phyloP scores from a whole-genome alignment of 2,329 filamentous ascomycete genomes.

The Colletotrichum plurivorum region DNA sequence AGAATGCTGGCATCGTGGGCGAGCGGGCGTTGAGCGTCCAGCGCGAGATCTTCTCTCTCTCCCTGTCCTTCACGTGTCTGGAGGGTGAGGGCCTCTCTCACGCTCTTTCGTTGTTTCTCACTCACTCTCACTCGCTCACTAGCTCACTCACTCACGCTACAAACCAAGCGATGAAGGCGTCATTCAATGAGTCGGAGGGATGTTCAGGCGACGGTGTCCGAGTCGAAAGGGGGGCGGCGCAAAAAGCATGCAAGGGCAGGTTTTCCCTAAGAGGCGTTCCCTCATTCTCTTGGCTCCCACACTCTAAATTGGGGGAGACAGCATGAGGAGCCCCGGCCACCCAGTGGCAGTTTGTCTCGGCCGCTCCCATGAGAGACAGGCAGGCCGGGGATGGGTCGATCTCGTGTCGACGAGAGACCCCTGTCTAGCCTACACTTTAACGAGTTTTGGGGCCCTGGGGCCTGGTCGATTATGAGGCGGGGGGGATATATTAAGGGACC shows the following conservation, averaged over 20 bases:
- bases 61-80: background rate
- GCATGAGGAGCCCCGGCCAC: background rate
- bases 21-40: background rate
- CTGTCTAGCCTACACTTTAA: constrained; percentile 10
- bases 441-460: background rate
- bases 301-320: constrained; percentile 2
- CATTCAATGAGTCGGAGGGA: background rate
- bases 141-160: background rate
- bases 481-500: background rate
- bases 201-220: constrained; percentile 22
- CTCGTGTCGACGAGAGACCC: background rate
- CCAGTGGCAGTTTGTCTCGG: constrained; percentile 2
- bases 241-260: background rate
- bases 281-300: background rate
- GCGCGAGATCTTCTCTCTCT: background rate
- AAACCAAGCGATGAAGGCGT: background rate
- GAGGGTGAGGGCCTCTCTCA: too few species aligned
- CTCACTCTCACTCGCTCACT: background rate
- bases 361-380: background rate
- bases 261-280: background rate
- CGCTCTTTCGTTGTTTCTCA: background rate
- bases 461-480: constrained; percentile 8
- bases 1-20: constrained; percentile 32
- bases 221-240: background rate
- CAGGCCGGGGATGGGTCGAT: background rate